Evolutionary conservation across 352 stramenopile species (phyloP), one percentile per base, ranked within the genome.

Genomic region (Stramenopiles sp.): DNA sequence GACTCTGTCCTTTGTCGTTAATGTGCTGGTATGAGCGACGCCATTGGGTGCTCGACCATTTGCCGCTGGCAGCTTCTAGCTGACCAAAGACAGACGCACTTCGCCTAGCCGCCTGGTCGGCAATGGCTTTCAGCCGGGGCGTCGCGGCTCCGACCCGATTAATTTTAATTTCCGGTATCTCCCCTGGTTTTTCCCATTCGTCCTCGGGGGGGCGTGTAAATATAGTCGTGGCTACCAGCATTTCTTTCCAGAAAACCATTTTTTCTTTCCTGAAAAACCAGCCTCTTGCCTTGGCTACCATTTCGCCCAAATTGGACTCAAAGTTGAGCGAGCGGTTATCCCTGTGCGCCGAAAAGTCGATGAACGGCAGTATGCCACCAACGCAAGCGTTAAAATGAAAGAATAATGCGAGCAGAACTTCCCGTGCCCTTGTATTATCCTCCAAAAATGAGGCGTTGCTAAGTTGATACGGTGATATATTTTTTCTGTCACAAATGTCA

Each of bases 221-320:
- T 25, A 18, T 25, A 18, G 43, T 63, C 12, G 43, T 63, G 12
- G 43, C 43, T 18, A 18, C 43, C 25, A 63, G 25, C 12, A 63
- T 12, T 63, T 63, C 43, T 25, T 63, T 25, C 43, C 43, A 63
- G 25, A 63, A 18, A 63, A 18, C 25, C 43, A 63, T 63, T 63
- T 63, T 63, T n/a, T 63, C 12, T 63, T 18, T 63, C 25, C 25
- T 63, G 43, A 63, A 63, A 63, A 63, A 63, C 25, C 12, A 63
- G 12, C 12, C 25, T 63, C 43, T 63, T 63, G 25, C 12, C 25
- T 12, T 63, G 12, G 25, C 25, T 18, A 18, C 12, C 25, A 12
- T 63, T 63, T 63, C 43, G 43, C 25, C 43, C 43, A 63, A 63
- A 63, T n/a, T n/a, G n/a, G n/a, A n/a, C n/a, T n/a, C n/a, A n/a